phyloP scores from a whole-genome alignment of 2,329 filamentous ascomycete species.

The Aspergillus tanneri region DNA sequence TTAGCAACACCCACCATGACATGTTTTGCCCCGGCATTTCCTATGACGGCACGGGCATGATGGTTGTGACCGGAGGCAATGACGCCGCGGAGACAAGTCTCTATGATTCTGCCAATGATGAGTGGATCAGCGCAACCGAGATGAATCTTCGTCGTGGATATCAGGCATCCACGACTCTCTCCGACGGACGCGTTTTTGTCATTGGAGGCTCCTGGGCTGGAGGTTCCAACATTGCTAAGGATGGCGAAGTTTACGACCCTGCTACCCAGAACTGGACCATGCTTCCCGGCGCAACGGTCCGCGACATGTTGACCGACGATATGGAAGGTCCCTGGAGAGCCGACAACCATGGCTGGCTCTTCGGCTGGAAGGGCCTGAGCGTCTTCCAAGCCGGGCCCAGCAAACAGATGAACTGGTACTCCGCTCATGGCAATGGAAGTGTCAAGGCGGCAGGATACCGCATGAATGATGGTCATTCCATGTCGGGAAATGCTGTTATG shows the following conservation, averaged over 20 bases:
- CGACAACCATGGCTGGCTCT: constrained; percentile 9
- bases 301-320: constrained; percentile 1
- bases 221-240: not conserved
- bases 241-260: constrained; percentile 5
- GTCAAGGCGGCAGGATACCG: not conserved
- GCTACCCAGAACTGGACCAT: not conserved
- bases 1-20: constrained; percentile 7
- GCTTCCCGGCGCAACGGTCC: not conserved
- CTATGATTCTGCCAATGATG: not conserved
- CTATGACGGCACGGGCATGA: not conserved
- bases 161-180: constrained; percentile 4
- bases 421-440: not conserved
- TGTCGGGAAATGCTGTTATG: constrained; percentile 10
- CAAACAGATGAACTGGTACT: constrained; percentile 8
- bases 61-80: constrained; percentile 8
- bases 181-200: constrained; percentile 6
- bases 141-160: constrained; percentile 6
- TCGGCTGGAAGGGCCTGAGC: constrained; percentile 6
- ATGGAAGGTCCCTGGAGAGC: not conserved
- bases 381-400: constrained; percentile 10
- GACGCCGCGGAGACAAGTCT: constrained; percentile 1
- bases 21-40: constrained; percentile 10
- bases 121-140: not conserved
- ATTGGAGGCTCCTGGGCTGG: constrained; percentile 5
- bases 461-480: not conserved